Percentiles rank a stretch among this genome's conserved stretches.
Evolutionary conservation across 495 filamentous ascomycete genomes (phyloP).

Genomic region (Parmelia sp.): DNA sequence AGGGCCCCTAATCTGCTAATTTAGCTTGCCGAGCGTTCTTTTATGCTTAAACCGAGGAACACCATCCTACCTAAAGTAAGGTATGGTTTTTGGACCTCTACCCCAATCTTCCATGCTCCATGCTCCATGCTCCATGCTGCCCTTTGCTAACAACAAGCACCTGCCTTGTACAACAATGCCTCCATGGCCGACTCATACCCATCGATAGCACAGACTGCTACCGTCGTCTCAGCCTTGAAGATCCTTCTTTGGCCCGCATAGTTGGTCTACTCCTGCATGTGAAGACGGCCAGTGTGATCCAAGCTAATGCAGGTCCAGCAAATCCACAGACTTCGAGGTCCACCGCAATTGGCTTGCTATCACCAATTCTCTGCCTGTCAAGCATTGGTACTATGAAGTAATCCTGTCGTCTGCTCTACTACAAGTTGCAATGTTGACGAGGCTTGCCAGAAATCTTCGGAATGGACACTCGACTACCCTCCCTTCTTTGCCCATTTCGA

Average conservation of each 20-base stretch:
- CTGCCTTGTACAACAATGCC: constrained; percentile 19
- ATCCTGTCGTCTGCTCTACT: constrained; percentile 6
- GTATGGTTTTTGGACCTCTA: background rate
- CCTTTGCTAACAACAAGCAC: no score
- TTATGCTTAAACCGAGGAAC: constrained; percentile 7
- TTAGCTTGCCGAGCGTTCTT: background rate
- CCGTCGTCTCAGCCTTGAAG: constrained; percentile 86
- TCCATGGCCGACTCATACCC: constrained; percentile 78
- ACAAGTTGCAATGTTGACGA: constrained; percentile 6
- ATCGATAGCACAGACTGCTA: constrained; percentile 76
- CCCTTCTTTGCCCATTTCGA: constrained; percentile 97
- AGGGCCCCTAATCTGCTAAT: no score
- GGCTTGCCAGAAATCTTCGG: constrained; percentile 65
- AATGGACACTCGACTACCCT: constrained; percentile 99
- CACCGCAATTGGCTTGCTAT: constrained; percentile 98
- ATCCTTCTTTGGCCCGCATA: constrained; percentile 92
- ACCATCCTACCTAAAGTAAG: background rate
- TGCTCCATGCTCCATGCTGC: no score
- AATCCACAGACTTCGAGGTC: constrained; percentile 98
- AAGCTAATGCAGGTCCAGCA: constrained; percentile 48
- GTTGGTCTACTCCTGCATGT: constrained; percentile 48
- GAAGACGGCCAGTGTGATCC: background rate
- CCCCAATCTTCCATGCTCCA: no score
- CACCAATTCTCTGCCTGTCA: constrained; percentile 76
- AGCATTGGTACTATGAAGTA: constrained; percentile 93